These are phyloP conservation scores for Leptographium galeiforme DNA, from an alignment of 2,329 filamentous ascomycete species.

Conservation along the genomic window DNA sequence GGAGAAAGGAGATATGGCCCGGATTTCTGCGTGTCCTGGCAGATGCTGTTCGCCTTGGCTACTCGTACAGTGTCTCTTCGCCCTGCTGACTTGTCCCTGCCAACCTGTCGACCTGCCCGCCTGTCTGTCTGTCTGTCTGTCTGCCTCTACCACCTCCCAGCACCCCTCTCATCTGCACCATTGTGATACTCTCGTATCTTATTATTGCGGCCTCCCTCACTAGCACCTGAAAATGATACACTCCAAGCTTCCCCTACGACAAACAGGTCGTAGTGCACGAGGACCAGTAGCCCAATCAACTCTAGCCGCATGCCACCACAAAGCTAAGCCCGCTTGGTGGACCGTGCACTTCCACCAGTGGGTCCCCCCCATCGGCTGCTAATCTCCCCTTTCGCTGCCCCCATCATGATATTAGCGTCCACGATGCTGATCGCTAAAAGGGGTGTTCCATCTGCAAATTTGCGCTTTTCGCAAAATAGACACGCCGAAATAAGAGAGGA, in stretches of 20 bases:
- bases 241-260: not conserved
- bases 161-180: too few relatives aligned
- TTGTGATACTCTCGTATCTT: too few relatives aligned
- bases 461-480: not conserved
- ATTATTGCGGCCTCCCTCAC: too few relatives aligned
- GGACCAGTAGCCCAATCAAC: constrained; percentile 12
- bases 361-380: not conserved
- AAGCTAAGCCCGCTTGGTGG: not conserved
- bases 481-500: not conserved
- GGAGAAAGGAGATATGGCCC: too few relatives aligned
- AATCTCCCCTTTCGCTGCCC: not conserved
- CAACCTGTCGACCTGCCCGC: too few relatives aligned
- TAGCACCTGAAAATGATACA: not conserved
- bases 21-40: too few relatives aligned
- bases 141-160: too few relatives aligned
- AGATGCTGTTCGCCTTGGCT: too few relatives aligned
- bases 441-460: not conserved
- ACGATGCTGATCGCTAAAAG: not conserved
- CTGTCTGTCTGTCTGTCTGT: too few relatives aligned
- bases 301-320: not conserved
- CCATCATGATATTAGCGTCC: not conserved
- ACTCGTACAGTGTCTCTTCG: too few relatives aligned
- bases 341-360: not conserved
- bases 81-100: too few relatives aligned
- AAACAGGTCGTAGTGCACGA: not conserved